These are phyloP conservation scores for Canavalia gladiata DNA, from an alignment of 306 rosid genomes.

Conservation along the genomic window DNA sequence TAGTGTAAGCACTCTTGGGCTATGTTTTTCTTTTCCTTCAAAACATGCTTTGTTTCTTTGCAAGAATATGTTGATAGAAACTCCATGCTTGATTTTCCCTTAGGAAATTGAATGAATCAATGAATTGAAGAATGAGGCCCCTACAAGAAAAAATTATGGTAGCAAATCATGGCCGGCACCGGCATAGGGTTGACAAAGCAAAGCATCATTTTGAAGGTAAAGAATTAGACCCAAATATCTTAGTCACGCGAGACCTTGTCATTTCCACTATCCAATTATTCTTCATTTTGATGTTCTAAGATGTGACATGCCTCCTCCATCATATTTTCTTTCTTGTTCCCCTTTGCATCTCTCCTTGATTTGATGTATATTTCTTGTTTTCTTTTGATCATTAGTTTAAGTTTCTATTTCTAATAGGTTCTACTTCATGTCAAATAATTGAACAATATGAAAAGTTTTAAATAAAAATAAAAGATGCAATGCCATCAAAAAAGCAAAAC, in stretches of 20 bases:
- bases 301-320: constrained; percentile 37
- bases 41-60: background rate
- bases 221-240: constrained; percentile 31
- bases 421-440: constrained; percentile 35
- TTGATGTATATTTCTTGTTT: constrained; percentile 41
- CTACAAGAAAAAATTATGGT: background rate
- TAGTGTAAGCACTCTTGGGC: background rate
- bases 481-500: background rate
- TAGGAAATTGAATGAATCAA: background rate
- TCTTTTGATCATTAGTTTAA: constrained; percentile 35
- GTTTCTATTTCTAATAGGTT: constrained; percentile 36
- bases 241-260: constrained; percentile 31
- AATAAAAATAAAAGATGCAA: background rate
- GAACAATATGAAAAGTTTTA: background rate
- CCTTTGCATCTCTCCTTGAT: background rate
- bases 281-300: constrained; percentile 37
- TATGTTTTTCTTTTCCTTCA: constrained; percentile 30
- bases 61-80: constrained; percentile 39
- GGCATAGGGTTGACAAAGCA: constrained; percentile 13
- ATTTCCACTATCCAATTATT: constrained; percentile 43
- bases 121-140: background rate
- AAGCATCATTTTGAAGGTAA: constrained; percentile 13
- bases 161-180: constrained; percentile 35
- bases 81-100: constrained; percentile 6
- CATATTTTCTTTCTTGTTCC: constrained; percentile 16